Base-by-base conservation (phyloP, 495 filamentous ascomycete species). In the Apodospora peruviana region DNA sequence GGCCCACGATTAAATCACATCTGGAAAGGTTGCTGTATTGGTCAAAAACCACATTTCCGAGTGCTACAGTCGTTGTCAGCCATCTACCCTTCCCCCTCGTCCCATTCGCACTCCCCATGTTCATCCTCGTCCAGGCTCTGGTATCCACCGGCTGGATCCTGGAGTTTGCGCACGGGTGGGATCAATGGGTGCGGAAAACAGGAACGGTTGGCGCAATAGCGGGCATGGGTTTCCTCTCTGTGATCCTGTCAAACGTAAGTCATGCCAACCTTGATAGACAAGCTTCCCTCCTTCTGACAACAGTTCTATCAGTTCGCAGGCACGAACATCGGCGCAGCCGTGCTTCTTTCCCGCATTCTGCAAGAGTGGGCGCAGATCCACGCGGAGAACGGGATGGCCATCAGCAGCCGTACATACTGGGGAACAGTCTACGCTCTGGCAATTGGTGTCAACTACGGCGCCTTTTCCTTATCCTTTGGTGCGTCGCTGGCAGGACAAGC, bases 251-350 rank as follows among this genome's bases (percentile, higher is more conserved):
- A 67, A 85, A 86, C 48, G 81, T 84, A 62, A 72, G 81, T 73
- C n/a, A 18, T 12, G 10, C 8, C 0, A 24, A 8, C 42, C 14
- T 4, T 25, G 36, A 52, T 2, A 24, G 20, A 14, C 17, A 20
- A 4, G 9, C 11, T 21, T 11, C 39, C 5, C 8, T 7, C 39
- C 23, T 9, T 12, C 39, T 20, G 20, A 4, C 10, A 18, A 40
- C 8, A 23, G 8, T 16, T n/a, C 21, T n/a, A 23, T 16, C 56
- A 85, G 81, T 86, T 85, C 51, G 80, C 82, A 11, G 83, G 82
- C 12, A 85, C 82, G 10, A 85, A 86, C 51, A 86, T 85, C 42
- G 82, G 83, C 17, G 84, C 82, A 1, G 81, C 82, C 4, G 85
- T 86, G 56, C 74, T 85, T 4, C 71, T 85, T 14, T 83, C 75